Evolutionary conservation across 129 eudicot species (phyloP).

Genomic region (Cynara cardunculus): DNA sequence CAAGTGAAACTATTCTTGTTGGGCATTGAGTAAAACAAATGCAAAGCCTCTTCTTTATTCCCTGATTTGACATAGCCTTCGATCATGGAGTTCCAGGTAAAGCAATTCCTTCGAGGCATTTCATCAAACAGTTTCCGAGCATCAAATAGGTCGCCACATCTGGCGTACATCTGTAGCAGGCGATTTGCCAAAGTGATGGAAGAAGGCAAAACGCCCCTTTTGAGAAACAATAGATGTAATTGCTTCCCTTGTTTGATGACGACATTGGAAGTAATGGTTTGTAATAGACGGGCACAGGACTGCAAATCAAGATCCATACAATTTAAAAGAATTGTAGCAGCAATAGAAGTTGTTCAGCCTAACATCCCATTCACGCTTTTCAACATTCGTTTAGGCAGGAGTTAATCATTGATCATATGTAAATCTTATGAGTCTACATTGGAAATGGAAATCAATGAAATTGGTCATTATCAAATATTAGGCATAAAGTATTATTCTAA

Average conservation of each 20-base stretch:
- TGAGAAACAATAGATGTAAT: conserved; percentile 72
- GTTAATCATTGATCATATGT: not conserved
- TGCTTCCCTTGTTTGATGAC: conserved; percentile 52
- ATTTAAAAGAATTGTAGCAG: not conserved
- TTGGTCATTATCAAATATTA: not conserved
- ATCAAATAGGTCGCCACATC: conserved; percentile 39
- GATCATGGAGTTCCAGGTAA: conserved; percentile 80
- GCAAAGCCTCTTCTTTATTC: conserved; percentile 27
- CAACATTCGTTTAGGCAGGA: not conserved
- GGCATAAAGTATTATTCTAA: not conserved
- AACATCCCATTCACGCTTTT: not conserved
- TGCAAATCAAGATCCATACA: conserved; percentile 62
- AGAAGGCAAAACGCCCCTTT: conserved; percentile 60
- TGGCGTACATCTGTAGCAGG: conserved; percentile 59
- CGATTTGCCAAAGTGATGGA: conserved; percentile 58
- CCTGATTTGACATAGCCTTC: conserved; percentile 66
- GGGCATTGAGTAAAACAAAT: conserved; percentile 57
- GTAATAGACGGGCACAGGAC: conserved; percentile 50
- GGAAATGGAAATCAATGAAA: not conserved
- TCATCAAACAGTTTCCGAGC: conserved; percentile 74
- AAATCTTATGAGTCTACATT: not conserved
- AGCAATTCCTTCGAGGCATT: conserved; percentile 64
- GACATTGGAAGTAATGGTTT: conserved; percentile 47
- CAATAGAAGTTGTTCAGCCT: too few relatives aligned
- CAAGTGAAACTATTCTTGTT: conserved; percentile 63